Evolutionary conservation across 2,329 filamentous ascomycete genomes (phyloP).

Genomic region (Cordyceps fumosorosea): DNA sequence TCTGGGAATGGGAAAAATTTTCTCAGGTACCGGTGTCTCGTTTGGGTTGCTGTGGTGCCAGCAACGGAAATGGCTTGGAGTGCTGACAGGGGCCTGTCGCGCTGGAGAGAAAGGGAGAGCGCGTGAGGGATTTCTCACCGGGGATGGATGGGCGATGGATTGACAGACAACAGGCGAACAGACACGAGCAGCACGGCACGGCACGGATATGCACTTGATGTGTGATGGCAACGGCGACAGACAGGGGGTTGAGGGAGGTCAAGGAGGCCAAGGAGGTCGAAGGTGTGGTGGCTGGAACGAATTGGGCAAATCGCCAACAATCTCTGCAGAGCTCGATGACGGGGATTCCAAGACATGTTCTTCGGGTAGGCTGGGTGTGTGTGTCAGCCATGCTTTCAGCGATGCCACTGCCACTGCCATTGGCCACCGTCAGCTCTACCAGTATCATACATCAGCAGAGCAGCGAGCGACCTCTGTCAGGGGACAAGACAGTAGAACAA

Average conservation of each 20-base stretch:
- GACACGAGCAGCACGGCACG: too few species aligned
- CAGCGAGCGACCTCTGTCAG: background rate
- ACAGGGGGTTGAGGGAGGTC: background rate
- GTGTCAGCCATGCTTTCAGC: too few species aligned
- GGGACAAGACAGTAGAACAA: background rate
- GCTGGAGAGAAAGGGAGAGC: background rate
- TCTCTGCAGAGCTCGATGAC: background rate
- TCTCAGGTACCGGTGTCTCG: background rate
- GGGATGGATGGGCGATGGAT: background rate
- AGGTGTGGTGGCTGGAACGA: background rate
- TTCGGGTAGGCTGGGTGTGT: background rate
- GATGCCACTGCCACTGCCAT: too few species aligned
- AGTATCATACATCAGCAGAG: background rate
- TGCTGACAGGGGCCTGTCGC: background rate
- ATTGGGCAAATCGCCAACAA: constrained; percentile 2
- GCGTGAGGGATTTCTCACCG: constrained; percentile 3
- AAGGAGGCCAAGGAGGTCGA: background rate
- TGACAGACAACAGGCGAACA: background rate
- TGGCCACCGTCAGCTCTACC: background rate
- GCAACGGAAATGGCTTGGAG: background rate
- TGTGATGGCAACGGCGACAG: background rate
- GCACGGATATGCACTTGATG: too few species aligned
- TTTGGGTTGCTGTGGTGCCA: constrained; percentile 1
- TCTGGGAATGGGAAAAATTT: background rate
- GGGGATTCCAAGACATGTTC: background rate